phyloP scores from a whole-genome alignment of 139 green algal genomes.

The Chlorella sp. region DNA sequence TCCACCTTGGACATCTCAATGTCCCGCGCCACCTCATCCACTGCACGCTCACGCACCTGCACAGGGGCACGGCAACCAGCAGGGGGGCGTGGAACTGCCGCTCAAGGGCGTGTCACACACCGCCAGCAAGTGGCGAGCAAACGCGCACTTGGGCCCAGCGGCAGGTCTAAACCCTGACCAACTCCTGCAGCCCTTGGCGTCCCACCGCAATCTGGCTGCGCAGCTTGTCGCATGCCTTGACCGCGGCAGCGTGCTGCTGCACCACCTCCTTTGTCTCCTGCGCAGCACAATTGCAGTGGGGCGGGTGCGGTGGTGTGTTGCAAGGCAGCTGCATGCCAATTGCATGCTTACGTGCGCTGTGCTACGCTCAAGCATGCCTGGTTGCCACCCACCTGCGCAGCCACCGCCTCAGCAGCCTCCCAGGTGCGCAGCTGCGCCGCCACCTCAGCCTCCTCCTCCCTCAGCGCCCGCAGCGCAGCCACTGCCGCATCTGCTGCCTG shows the following conservation, averaged over 20 bases:
- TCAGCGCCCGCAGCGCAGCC: background rate
- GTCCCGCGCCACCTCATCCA: slow-evolving; percentile 16
- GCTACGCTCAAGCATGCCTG: background rate
- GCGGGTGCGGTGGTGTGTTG: background rate
- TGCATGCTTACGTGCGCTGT: too few relatives aligned
- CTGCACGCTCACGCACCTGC: background rate
- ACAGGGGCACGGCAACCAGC: too few relatives aligned
- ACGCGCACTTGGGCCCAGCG: too few relatives aligned
- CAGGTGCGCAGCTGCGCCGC: background rate
- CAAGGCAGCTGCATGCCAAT: too few relatives aligned
- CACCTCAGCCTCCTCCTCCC: slow-evolving; percentile 59
- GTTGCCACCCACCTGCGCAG: background rate
- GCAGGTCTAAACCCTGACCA: too few relatives aligned
- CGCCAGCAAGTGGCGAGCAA: too few relatives aligned
- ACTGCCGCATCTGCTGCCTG: background rate
- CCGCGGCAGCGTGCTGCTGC: slow-evolving; percentile 31
- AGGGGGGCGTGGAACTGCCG: too few relatives aligned
- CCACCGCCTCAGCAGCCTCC: background rate
- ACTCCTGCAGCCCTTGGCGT: too few relatives aligned
- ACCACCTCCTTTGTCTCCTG: slow-evolving; percentile 40
- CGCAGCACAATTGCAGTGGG: background rate
- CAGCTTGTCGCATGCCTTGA: slow-evolving; percentile 24
- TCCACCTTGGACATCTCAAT: slow-evolving; percentile 39
- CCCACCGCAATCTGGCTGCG: background rate
- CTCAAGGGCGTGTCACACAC: too few relatives aligned